Evolutionary conservation across 1,284 basidiomycete species (phyloP).

Genomic region (Mycena citricolor): DNA sequence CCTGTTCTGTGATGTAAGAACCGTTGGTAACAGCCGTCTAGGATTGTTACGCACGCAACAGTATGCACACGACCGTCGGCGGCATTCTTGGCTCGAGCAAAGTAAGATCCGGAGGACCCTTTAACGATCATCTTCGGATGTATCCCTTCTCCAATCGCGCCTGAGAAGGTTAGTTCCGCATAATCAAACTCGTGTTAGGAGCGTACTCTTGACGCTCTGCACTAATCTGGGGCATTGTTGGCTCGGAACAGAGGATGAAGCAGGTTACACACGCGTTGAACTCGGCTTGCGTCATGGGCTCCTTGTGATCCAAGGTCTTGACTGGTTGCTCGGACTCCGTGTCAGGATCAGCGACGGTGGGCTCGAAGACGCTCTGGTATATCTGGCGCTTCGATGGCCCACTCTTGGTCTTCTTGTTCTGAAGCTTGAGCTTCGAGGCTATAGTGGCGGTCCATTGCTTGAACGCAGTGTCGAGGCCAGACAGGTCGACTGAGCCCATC

Average conservation of each 20-base stretch:
- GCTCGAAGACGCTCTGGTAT: constrained; percentile 78
- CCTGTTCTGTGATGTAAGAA: constrained; percentile 41
- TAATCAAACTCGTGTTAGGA: not conserved
- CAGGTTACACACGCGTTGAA: constrained; percentile 49
- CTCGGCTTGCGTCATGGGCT: constrained; percentile 69
- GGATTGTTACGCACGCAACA: constrained; percentile 59
- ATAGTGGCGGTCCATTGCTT: constrained; percentile 88
- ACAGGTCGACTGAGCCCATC: constrained; percentile 66
- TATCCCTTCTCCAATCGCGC: constrained; percentile 70
- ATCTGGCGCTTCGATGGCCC: constrained; percentile 68
- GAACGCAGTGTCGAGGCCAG: constrained; percentile 77
- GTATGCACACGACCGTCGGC: constrained; percentile 65
- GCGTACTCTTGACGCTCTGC: constrained; percentile 9
- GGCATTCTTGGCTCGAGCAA: constrained; percentile 74
- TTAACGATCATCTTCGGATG: constrained; percentile 89
- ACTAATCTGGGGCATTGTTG: constrained; percentile 3
- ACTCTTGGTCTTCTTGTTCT: constrained; percentile 65
- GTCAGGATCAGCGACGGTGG: no score
- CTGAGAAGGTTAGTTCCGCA: constrained; percentile 15
- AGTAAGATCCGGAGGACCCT: constrained; percentile 86
- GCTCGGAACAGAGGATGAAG: not conserved
- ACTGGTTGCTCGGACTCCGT: constrained; percentile 38
- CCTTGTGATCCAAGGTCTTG: constrained; percentile 77
- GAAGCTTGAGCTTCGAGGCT: constrained; percentile 77
- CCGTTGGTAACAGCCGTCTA: constrained; percentile 6